These are phyloP conservation scores for Aspergillus wentii DNA, from an alignment of 495 filamentous ascomycete species.

Conservation along the genomic window DNA sequence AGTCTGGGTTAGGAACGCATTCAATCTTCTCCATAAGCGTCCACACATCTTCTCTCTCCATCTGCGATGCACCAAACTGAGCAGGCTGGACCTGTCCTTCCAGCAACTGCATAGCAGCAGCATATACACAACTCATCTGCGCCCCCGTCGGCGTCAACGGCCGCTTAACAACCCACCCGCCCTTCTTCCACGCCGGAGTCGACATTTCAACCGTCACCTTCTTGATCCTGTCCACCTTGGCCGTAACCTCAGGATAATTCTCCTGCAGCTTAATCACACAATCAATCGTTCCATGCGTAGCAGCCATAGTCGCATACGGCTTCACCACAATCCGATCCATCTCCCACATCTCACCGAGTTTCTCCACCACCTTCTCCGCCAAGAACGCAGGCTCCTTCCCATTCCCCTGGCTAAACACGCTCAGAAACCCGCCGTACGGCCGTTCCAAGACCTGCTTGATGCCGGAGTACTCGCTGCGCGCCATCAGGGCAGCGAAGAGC, in stretches of 20 bases:
- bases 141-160: conserved; percentile 33
- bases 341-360: conserved; percentile 34
- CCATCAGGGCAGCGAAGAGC: conserved; percentile 34
- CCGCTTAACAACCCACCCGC: conserved; percentile 30
- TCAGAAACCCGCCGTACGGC: conserved; percentile 38
- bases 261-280: conserved; percentile 19
- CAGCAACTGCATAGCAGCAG: conserved; percentile 34
- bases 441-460: conserved; percentile 42
- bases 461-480: conserved; percentile 31
- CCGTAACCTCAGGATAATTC: conserved; percentile 15
- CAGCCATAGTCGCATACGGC: conserved; percentile 34
- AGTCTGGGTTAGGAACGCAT: conserved; percentile 24
- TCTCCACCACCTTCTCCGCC: conserved; percentile 23
- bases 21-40: conserved; percentile 26
- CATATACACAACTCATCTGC: conserved; percentile 42
- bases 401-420: conserved; percentile 29
- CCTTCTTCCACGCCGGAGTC: conserved; percentile 29
- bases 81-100: conserved; percentile 29
- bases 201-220: conserved; percentile 23
- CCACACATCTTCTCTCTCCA: conserved; percentile 37
- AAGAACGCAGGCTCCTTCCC: conserved; percentile 23
- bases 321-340: conserved; percentile 33
- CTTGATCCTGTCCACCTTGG: conserved; percentile 11
- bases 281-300: conserved; percentile 28
- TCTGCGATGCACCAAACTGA: conserved; percentile 23